Evolutionary conservation across 176 grass and related monocot species (phyloP), one percentile per base, ranked within the genome.

Genomic region (Oryza brachyantha): DNA sequence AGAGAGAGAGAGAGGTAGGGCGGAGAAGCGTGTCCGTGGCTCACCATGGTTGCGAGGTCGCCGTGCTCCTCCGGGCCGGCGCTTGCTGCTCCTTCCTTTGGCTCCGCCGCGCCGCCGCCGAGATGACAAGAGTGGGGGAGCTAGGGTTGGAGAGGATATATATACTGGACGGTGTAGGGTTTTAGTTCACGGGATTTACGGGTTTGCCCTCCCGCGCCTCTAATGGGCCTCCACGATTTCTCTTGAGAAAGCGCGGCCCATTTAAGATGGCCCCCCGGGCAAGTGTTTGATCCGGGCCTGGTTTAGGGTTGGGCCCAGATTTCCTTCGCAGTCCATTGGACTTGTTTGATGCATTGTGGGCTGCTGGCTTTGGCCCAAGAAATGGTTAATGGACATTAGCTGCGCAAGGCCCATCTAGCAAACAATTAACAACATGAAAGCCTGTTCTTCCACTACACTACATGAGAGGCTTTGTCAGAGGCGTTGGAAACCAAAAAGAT

Each of bases 11-110:
- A 19, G 7, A 21, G 16, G 8, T 9, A 13, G 16, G 63, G 24
- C 5, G 52, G 52, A 24, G 63, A 1, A 17, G 4, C 1, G 21
- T 8, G 22, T 0, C 1, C 8, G 60, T 29, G 3, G 63, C 31
- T 66, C 63, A 66, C 63, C 64, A 67, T 67, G 64, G 64, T 38
- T 67, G 64, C 64, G 64, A 67, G 31, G 63, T 14, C 29, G 13
- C 61, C 61, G 61, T 14, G 57, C 22, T 60, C 64, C 34, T 38
- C 64, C 64, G 31, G 31, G 31, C 31, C 31, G 16, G 16, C 46
- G 46, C 46, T 34, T 19, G 13, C 62, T 16, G 32, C 34, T 67
- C 2, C 32, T 4, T 8, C 17, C 3, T 37, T 25, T 8, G 3
- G 54, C 58, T 28, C 35, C 19, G 46, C 8, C 26, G 61, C 61